Evolutionary conservation across 257 asterid species (phyloP).

Genomic region (Plantago elongata): DNA sequence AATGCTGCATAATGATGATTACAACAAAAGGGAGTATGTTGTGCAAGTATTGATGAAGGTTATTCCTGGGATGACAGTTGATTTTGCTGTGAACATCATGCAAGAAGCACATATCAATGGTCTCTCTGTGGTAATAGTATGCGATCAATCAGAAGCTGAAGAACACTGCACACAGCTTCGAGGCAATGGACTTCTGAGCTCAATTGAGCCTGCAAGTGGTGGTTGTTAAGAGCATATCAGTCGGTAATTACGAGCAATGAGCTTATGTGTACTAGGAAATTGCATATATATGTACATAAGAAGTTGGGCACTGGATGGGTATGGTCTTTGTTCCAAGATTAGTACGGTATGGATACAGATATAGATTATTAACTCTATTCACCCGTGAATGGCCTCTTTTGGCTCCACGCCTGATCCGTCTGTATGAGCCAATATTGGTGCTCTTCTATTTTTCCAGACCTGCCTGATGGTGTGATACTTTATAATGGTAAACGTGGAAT

Average conservation of each 20-base stretch:
- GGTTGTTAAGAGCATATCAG: constrained; percentile 46
- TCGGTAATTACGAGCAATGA: constrained; percentile 5
- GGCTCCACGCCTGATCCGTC: too few species aligned
- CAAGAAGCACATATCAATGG: constrained; percentile 94
- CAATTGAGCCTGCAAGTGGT: constrained; percentile 84
- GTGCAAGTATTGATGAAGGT: constrained; percentile 98
- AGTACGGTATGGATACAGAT: constrained; percentile 21
- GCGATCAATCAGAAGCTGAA: constrained; percentile 90
- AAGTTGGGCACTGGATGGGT: constrained; percentile 21
- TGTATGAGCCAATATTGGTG: too few species aligned
- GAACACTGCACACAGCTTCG: constrained; percentile 87
- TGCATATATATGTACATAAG: constrained; percentile 32
- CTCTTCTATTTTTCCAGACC: too few species aligned
- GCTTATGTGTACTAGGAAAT: constrained; percentile 11
- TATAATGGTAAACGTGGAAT: too few species aligned
- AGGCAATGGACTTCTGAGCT: constrained; percentile 89
- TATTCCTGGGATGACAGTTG: constrained; percentile 90
- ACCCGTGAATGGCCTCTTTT: background rate
- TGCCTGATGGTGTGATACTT: too few species aligned
- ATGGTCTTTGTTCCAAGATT: constrained; percentile 16
- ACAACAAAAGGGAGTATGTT: constrained; percentile 89
- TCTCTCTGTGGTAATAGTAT: constrained; percentile 68
- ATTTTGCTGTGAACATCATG: constrained; percentile 91
- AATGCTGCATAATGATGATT: constrained; percentile 79
- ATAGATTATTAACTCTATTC: constrained; percentile 6